Conservation (phyloP, 495 filamentous ascomycete species). For the Cladorrhinum samala region DNA sequence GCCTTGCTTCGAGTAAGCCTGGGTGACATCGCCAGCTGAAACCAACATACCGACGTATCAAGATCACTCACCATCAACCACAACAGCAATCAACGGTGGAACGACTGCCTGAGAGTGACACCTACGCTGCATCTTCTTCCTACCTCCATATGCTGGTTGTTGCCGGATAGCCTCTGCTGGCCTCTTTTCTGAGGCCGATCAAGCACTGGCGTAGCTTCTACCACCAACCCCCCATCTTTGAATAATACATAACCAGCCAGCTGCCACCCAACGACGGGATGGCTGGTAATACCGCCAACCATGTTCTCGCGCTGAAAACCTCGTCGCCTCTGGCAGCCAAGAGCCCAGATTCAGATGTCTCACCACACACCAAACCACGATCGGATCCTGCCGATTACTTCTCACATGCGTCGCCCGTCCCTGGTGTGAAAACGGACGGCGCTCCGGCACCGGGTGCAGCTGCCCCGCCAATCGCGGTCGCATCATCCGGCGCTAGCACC, state of each 20-base stretch:
- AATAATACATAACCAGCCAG: conserved; percentile 1
- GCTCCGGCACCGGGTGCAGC: conserved; percentile 4
- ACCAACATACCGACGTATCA: background rate
- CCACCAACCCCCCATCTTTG: no score
- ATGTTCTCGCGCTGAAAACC: conserved; percentile 24
- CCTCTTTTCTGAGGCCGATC: conserved; percentile 40
- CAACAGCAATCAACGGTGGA: background rate
- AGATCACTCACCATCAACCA: no score
- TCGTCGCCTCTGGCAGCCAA: conserved; percentile 20
- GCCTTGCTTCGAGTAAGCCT: background rate
- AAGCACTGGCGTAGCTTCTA: conserved; percentile 33
- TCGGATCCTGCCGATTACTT: conserved; percentile 34
- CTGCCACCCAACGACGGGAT: conserved; percentile 14
- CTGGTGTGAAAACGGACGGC: conserved; percentile 18
- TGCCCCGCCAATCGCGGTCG: conserved; percentile 10
- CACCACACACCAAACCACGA: conserved; percentile 30
- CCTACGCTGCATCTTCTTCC: background rate
- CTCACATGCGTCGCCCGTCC: conserved; percentile 5
- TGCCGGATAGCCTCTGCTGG: conserved; percentile 40
- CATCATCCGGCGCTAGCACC: conserved; percentile 22
- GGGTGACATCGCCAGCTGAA: background rate
- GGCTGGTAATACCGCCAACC: conserved; percentile 18
- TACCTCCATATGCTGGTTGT: conserved; percentile 33
- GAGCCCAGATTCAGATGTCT: conserved; percentile 37
- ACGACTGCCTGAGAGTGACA: background rate